Evolutionary conservation across 2,329 filamentous ascomycete species (phyloP), one percentile per base, ranked within the genome.

Genomic region (Nigrograna mackinnonii): DNA sequence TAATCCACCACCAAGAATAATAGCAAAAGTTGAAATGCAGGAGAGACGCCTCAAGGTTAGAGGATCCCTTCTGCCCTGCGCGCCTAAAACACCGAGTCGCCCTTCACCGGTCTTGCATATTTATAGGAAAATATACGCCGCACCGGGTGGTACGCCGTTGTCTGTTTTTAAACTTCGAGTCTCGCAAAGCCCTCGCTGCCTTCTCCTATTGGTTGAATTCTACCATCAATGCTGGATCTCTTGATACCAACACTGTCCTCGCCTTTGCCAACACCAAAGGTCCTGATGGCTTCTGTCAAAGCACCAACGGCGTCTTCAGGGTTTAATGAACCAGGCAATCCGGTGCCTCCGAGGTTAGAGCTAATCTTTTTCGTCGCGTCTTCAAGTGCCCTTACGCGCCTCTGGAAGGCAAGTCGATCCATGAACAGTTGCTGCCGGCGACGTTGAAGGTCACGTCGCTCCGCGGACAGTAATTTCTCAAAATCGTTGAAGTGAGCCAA

Each of bases 401-500:
- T 87, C 75, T 94, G 91, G 75, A 97, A 96, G 2, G 87, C 82
- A 37, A 99, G 77, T 18, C 94, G 84, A 68, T 99, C 94, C 26
- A 97, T 76, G 77, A 97, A 96, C 14, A 99, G 80, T 67, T 96
- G 89, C 68, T 97, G 91, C 21, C 92, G 84, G 30, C 89, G 89
- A 43, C 91, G 84, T 70, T 99, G 94, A 17, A 99, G 79, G 69
- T 99, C 94, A 46, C 91, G 83, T 46, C 92, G 86, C 74, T 99
- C 94, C 5, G 91, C 90, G 58, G 95, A 88, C 37, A 99, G 78
- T 33, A 96, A 86, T 14, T 88, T 81, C 71, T 99, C 94, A 80
- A 99, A 91, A 68, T 99, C 94, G 58, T 89, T 87, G 71, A 99
- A 99, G 67, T 97, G 95, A 62, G 90, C 86, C 46, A 99, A 79